Conservation (phyloP, 2,329 filamentous ascomycete species). For the Fusarium armeniacum region DNA sequence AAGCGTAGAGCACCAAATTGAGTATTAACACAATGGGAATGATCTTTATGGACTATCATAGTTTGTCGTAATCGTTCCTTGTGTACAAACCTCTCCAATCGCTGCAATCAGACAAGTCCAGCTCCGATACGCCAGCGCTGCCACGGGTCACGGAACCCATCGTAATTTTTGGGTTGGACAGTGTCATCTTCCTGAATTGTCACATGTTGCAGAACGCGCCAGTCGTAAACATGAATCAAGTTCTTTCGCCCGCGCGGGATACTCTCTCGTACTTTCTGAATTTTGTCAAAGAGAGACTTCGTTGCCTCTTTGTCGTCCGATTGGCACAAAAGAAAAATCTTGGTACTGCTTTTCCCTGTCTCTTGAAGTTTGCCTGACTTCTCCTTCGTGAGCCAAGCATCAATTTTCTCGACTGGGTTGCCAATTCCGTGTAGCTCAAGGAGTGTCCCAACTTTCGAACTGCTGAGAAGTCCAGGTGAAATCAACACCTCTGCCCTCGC, state of each 20-base stretch:
- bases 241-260: conserved; percentile 46
- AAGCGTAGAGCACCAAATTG: neutral
- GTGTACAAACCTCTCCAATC: neutral
- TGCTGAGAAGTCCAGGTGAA: conserved; percentile 57
- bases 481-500: conserved; percentile 57
- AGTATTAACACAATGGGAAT: neutral
- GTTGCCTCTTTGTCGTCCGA: conserved; percentile 51
- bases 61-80: neutral
- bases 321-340: conserved; percentile 61
- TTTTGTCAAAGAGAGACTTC: conserved; percentile 51
- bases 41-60: neutral
- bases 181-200: conserved; percentile 56
- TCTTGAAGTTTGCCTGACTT: conserved; percentile 2
- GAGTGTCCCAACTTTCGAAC: conserved; percentile 55
- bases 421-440: conserved; percentile 60
- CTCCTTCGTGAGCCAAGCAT: conserved; percentile 53
- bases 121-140: conserved; percentile 61
- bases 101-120: conserved; percentile 54
- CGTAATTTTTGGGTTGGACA: conserved; percentile 52
- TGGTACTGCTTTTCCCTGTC: neutral
- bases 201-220: conserved; percentile 61
- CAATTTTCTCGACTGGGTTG: conserved; percentile 53
- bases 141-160: conserved; percentile 59
- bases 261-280: conserved; percentile 52
- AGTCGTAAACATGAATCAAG: conserved; percentile 63